These are phyloP conservation scores for Hawksworthiomyces lignivorus DNA, from an alignment of 2,329 filamentous ascomycete genomes.

Conservation along the genomic window DNA sequence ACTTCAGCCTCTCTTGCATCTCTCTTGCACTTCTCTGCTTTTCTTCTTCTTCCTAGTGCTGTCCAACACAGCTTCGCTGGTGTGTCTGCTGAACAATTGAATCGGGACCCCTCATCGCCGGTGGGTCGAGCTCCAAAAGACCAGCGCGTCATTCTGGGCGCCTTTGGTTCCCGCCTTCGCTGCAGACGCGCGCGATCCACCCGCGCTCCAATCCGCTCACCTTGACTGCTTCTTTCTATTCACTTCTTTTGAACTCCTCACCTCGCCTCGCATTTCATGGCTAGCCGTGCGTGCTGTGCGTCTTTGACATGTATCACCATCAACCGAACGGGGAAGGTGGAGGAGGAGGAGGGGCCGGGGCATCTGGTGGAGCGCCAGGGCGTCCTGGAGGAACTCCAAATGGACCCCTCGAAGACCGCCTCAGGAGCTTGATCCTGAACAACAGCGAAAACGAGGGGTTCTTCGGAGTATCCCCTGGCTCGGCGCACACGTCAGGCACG, in stretches of 20 bases:
- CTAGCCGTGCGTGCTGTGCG: constrained; percentile 1
- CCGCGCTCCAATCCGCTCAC: no score
- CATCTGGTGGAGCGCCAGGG: neutral
- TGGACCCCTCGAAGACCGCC: constrained; percentile 17
- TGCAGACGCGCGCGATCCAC: neutral
- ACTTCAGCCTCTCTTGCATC: no score
- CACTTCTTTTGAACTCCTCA: no score
- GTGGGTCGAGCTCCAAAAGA: constrained; percentile 7
- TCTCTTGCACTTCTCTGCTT: no score
- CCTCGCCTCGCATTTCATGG: constrained; percentile 12
- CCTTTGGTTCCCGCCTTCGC: neutral
- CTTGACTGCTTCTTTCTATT: no score
- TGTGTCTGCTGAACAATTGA: no score
- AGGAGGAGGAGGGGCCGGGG: constrained; percentile 3
- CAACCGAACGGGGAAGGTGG: constrained; percentile 4
- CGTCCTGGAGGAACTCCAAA: constrained; percentile 1
- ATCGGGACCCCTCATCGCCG: constrained; percentile 10
- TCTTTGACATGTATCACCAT: constrained; percentile 9
- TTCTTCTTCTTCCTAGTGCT: no score
- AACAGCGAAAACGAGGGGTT: constrained; percentile 7
- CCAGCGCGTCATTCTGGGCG: constrained; percentile 5
- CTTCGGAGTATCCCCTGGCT: neutral
- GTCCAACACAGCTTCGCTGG: no score
- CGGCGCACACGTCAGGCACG: neutral
- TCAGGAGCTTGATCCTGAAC: constrained; percentile 17